These are phyloP conservation scores for Fraxinus dipetala DNA, from an alignment of 305 asterid species.

Conservation along the genomic window DNA sequence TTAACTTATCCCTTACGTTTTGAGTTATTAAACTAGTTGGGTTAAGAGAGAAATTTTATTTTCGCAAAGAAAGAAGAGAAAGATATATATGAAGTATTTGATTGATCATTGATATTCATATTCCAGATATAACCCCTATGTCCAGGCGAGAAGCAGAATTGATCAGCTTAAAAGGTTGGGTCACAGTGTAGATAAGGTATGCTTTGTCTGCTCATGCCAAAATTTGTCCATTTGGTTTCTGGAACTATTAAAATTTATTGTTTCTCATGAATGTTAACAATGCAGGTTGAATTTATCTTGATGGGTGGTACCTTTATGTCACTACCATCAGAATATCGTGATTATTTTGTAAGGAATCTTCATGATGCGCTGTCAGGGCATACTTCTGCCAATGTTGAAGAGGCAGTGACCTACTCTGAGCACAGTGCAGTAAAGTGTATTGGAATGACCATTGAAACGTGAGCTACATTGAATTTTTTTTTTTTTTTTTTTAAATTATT, in stretches of 20 bases:
- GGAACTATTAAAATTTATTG: not conserved
- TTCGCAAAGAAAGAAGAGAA: not conserved
- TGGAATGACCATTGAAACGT: slow-evolving; percentile 99
- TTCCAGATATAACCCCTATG: slow-evolving; percentile 87
- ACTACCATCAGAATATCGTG: slow-evolving; percentile 90
- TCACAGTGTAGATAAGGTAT: slow-evolving; percentile 96
- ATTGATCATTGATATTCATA: slow-evolving; percentile 16
- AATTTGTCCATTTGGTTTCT: slow-evolving; percentile 17
- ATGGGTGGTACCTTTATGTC: slow-evolving; percentile 99
- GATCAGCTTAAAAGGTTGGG: slow-evolving; percentile 97
- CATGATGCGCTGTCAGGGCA: slow-evolving; percentile 98
- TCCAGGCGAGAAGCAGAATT: slow-evolving; percentile 94
- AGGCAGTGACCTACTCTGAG: slow-evolving; percentile 93
- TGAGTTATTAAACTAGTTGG: slow-evolving; percentile 7
- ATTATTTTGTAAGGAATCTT: slow-evolving; percentile 80
- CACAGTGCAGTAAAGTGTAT: slow-evolving; percentile 90
- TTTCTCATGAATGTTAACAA: slow-evolving; percentile 20
- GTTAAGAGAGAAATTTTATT: not conserved
- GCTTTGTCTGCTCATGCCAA: slow-evolving; percentile 23
- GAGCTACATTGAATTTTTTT: slow-evolving; percentile 24
- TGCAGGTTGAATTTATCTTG: slow-evolving; percentile 92
- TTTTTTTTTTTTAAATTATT: not conserved
- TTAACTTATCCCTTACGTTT: not conserved
- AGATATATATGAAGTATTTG: slow-evolving; percentile 1
- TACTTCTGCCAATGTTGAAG: slow-evolving; percentile 92